Evolutionary conservation across 768 basidiomycete genomes (phyloP), one percentile per base, ranked within the genome.

Genomic region (Lyophyllum decastes): DNA sequence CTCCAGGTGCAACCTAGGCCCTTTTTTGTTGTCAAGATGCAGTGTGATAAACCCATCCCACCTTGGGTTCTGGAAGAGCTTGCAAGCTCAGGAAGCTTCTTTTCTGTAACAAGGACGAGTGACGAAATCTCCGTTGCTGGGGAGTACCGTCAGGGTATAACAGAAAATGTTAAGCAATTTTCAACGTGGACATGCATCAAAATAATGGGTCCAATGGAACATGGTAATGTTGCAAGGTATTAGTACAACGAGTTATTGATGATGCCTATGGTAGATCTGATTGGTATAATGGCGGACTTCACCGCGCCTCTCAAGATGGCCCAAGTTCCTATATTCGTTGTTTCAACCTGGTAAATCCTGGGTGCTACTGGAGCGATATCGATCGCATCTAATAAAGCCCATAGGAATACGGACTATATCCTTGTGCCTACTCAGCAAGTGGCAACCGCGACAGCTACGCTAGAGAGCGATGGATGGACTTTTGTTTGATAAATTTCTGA

Each of bases 401-500:
- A 21, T 58, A 88, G 85, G 85, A 85, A 87, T 67, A 88, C 87
- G 5, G 87, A 88, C 65, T 86, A 84, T 65, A 71, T 88, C 11
- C 69, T 88, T 24, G 79, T 89, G 21, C 81, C 82, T 16, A 72
- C 70, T 52, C 77, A 73, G 30, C 75, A 75, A 65, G 62, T 76
- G 8, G 61, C 66, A 24, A 70, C 73, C 21, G 84, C 83, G 6
- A 70, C 80, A 4, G 54, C 68, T 25, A 75, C 73, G 1, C 71
- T 88, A 27, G 69, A 71, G 49, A 59, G 65, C 30, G 82, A 87
- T 64, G 84, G 83, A 1, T 88, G 87, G 85, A 67, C 61, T 25
- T 80, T 82, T 64, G 67, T 65, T 35, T 64, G 68, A 46, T 66
- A 67, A 50, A 7, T 38, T 38, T 38, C 35, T 38, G 35, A 38